Conservation (phyloP, 2,329 filamentous ascomycete genomes). For the Onygenales sp. region DNA sequence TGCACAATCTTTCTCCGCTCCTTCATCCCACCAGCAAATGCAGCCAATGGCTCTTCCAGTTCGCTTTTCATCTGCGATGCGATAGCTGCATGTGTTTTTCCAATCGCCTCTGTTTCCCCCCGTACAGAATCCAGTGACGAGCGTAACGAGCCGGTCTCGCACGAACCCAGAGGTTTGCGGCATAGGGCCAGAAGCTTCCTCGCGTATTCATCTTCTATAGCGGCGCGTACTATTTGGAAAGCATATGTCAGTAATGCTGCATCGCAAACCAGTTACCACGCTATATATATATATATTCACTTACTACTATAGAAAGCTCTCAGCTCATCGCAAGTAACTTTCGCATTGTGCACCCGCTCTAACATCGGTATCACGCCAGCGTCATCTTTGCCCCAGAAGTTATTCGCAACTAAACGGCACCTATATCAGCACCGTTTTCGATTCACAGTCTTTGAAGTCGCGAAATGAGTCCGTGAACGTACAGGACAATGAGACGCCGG, state of each 20-base stretch:
- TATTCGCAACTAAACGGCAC: slow-evolving; percentile 73
- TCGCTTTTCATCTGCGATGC: slow-evolving; percentile 93
- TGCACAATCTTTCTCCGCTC: slow-evolving; percentile 95
- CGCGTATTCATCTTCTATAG: slow-evolving; percentile 94
- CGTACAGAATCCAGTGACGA: slow-evolving; percentile 78
- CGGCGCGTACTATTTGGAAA: slow-evolving; percentile 58
- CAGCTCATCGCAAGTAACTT: slow-evolving; percentile 88
- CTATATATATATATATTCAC: slow-evolving; percentile 14
- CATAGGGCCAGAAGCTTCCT: slow-evolving; percentile 78
- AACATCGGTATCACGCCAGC: slow-evolving; percentile 86
- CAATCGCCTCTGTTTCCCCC: slow-evolving; percentile 85
- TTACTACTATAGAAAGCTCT: slow-evolving; percentile 79
- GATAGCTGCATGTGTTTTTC: slow-evolving; percentile 83
- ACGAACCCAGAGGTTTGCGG: slow-evolving; percentile 80
- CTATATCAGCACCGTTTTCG: not conserved
- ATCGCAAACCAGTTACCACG: not conserved
- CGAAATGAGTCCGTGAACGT: slow-evolving; percentile 18
- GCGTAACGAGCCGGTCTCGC: slow-evolving; percentile 74
- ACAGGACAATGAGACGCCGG: slow-evolving; percentile 61
- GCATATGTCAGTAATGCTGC: not conserved
- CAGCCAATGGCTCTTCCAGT: slow-evolving; percentile 82
- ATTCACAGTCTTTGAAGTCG: not conserved
- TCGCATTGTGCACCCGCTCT: slow-evolving; percentile 88
- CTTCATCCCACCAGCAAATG: slow-evolving; percentile 91
- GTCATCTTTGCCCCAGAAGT: slow-evolving; percentile 99